Percentiles rank a stretch among this genome's conserved stretches.
These are phyloP conservation scores for Saposhnikovia divaricata DNA, from an alignment of 129 eudicot species.

Conservation along the genomic window DNA sequence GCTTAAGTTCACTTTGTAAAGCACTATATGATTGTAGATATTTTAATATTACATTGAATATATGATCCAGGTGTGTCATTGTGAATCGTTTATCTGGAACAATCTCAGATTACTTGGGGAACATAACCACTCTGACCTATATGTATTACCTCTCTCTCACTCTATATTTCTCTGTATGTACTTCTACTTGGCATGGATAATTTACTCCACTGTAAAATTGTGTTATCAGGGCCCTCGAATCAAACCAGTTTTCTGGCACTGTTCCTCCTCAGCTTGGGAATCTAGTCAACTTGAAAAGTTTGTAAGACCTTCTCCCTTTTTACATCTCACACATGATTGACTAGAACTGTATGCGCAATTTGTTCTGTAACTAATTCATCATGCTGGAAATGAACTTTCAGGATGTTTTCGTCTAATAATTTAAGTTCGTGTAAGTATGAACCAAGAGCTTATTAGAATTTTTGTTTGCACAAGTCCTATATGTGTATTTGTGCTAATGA, in stretches of 20 bases:
- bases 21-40: not conserved
- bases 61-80: constrained; percentile 26
- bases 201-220: not conserved
- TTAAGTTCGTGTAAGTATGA: too few relatives aligned
- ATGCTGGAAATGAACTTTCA: not conserved
- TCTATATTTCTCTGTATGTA: not conserved
- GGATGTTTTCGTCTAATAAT: constrained; percentile 1
- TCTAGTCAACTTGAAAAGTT: constrained; percentile 25
- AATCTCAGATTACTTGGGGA: constrained; percentile 48
- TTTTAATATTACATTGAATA: not conserved
- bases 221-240: not conserved
- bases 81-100: constrained; percentile 62
- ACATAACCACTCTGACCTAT: constrained; percentile 34
- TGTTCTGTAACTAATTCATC: not conserved
- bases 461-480: too few relatives aligned
- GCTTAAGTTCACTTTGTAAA: not conserved
- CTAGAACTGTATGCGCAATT: not conserved
- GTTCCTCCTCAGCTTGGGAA: constrained; percentile 41
- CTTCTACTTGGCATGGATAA: not conserved
- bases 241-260: not conserved
- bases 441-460: too few relatives aligned
- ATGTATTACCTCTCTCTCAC: constrained; percentile 26
- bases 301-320: constrained; percentile 25
- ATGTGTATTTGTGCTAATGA: too few relatives aligned
- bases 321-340: not conserved